Conservation (phyloP, 495 filamentous ascomycete species). For the Lepraria neglecta region DNA sequence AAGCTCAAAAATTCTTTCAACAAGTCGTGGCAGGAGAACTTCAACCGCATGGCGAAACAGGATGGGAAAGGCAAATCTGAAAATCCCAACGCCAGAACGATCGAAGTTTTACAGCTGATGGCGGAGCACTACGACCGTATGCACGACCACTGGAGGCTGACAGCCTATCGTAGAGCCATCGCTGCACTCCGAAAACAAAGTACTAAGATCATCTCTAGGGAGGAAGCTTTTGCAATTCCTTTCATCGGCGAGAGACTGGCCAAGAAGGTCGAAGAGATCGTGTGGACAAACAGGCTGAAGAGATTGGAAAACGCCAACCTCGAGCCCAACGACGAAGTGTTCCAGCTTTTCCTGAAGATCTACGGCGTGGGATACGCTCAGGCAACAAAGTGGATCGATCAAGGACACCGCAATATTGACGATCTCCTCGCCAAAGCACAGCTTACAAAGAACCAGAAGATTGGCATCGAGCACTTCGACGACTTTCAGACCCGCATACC, state of each 20-base stretch:
- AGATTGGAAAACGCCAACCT: conserved; percentile 62
- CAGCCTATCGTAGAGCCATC: conserved; percentile 78
- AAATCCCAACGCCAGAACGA: conserved; percentile 68
- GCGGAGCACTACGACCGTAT: conserved; percentile 68
- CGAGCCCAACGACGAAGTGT: conserved; percentile 56
- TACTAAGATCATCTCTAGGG: conserved; percentile 56
- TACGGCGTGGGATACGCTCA: conserved; percentile 71
- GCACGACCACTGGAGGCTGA: conserved; percentile 71
- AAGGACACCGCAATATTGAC: conserved; percentile 67
- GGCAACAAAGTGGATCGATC: conserved; percentile 70
- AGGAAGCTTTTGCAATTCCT: conserved; percentile 62
- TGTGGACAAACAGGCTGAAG: conserved; percentile 62
- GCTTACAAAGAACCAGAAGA: conserved; percentile 65
- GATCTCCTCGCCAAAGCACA: conserved; percentile 60
- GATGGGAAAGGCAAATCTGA: conserved; percentile 35
- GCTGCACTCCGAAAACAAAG: conserved; percentile 61
- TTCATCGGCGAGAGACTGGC: conserved; percentile 73
- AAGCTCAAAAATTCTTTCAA: conserved; percentile 18
- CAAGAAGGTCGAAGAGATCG: conserved; percentile 88
- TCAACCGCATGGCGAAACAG: conserved; percentile 63
- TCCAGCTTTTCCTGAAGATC: conserved; percentile 66
- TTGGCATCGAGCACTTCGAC: conserved; percentile 75
- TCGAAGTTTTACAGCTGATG: conserved; percentile 77
- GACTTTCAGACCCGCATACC: conserved; percentile 83
- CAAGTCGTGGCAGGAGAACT: conserved; percentile 45